A percentile compares a stretch with the other conserved stretches of the same genome.
Evolutionary conservation across 108 stramenopile species (phyloP).

Genomic region (Pseudonitzschia multistriata): DNA sequence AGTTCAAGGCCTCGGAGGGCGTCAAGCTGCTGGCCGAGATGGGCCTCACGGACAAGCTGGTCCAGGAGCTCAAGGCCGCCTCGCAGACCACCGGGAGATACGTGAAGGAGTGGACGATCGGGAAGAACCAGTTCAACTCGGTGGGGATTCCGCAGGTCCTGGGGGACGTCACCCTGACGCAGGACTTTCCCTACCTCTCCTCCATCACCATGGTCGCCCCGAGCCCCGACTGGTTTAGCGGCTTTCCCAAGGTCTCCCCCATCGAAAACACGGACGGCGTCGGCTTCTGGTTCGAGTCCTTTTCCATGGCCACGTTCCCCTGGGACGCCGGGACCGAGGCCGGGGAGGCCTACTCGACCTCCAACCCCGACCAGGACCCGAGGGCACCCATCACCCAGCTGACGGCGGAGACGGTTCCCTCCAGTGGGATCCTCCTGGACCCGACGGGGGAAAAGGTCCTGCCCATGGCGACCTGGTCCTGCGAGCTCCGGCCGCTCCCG

Average conservation of each 20-base stretch:
- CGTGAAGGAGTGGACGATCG: conserved; percentile 1
- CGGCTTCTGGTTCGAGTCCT: conserved; percentile 11
- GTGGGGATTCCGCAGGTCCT: neutral
- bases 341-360: conserved; percentile 7
- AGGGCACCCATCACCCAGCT: conserved; percentile 7
- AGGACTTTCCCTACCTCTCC: neutral
- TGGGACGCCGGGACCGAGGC: conserved; percentile 28
- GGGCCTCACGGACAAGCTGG: neutral
- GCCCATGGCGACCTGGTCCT: neutral
- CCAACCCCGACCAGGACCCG: neutral
- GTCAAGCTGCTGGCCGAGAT: conserved; percentile 12
- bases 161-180: neutral
- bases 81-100: too few relatives aligned
- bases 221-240: conserved; percentile 30
- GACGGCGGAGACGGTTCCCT: neutral
- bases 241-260: conserved; percentile 13
- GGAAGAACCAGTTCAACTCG: neutral
- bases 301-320: conserved; percentile 20
- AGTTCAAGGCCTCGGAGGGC: neutral
- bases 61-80: neutral
- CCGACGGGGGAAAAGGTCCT: neutral
- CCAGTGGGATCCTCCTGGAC: conserved; percentile 4
- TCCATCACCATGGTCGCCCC: conserved; percentile 25
- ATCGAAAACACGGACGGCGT: neutral
- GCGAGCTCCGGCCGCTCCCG: neutral